Evolutionary conservation across 768 basidiomycete species (phyloP).

Genomic region (Rubroboletus pulcherrimus): DNA sequence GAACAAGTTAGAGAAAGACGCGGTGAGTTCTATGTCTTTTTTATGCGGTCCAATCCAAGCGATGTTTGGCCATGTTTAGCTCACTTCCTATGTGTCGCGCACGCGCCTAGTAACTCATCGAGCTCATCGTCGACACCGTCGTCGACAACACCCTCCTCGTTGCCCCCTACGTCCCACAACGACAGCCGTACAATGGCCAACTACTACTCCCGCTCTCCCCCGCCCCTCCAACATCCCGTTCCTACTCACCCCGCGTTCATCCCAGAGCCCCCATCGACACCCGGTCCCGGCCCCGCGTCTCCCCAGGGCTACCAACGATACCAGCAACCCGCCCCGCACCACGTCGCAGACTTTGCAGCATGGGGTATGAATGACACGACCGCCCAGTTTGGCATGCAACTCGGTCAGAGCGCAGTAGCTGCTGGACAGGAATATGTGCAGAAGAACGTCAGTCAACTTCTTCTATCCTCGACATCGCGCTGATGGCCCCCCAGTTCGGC

Average conservation of each 20-base stretch:
- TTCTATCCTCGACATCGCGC: conserved; percentile 2
- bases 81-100: not conserved
- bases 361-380: conserved; percentile 93
- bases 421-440: conserved; percentile 96
- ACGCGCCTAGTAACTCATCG: not conserved
- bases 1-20: conserved; percentile 5
- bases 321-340: conserved; percentile 35
- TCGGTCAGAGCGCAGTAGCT: conserved; percentile 85
- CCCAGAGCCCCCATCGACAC: conserved; percentile 74
- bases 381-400: conserved; percentile 93
- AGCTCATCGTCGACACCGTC: not conserved
- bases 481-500: conserved; percentile 54
- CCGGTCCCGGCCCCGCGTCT: conserved; percentile 63
- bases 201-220: conserved; percentile 57
- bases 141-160: not conserved
- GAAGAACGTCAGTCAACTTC: conserved; percentile 65
- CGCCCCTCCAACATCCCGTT: conserved; percentile 82
- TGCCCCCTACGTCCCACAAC: not conserved
- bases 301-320: conserved; percentile 47
- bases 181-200: conserved; percentile 16
- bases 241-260: conserved; percentile 86
- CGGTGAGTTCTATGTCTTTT: conserved; percentile 3
- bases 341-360: conserved; percentile 49
- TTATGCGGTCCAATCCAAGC: conserved; percentile 11
- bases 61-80: conserved; percentile 21